phyloP scores from a whole-genome alignment of 257 asterid species.

The Fraxinus americana region DNA sequence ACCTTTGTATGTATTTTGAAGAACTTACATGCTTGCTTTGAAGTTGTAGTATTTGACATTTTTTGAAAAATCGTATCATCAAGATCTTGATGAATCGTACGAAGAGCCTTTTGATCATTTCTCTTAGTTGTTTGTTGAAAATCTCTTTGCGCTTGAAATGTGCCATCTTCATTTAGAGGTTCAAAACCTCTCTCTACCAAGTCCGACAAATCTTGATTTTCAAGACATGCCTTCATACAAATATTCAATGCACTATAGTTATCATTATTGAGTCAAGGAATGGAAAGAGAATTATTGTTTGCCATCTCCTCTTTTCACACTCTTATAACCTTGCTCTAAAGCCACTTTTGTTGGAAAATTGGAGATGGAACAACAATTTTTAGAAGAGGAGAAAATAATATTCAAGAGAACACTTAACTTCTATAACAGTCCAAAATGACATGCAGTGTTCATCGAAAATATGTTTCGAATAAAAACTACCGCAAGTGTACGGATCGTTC shows the following conservation, averaged over 20 bases:
- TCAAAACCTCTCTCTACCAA: background rate
- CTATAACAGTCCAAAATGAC: too few species aligned
- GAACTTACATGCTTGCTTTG: background rate
- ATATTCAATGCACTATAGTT: background rate
- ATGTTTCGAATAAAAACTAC: too few species aligned
- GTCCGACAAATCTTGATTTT: background rate
- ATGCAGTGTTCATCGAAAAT: too few species aligned
- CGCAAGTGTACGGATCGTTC: too few species aligned
- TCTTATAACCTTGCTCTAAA: background rate
- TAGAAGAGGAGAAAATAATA: background rate
- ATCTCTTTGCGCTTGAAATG: background rate
- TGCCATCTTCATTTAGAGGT: background rate
- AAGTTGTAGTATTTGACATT: background rate
- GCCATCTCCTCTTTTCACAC: background rate
- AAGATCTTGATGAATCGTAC: background rate
- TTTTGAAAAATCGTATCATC: slow-evolving; percentile 8
- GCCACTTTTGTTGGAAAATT: too few species aligned
- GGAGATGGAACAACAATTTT: too few species aligned
- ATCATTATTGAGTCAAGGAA: background rate
- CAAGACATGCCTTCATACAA: background rate
- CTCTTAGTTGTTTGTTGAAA: background rate
- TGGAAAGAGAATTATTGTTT: background rate
- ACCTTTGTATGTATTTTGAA: background rate
- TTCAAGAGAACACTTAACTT: background rate
- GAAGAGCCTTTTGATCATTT: slow-evolving; percentile 1